Evolutionary conservation across 495 filamentous ascomycete genomes (phyloP).

Genomic region (Monascus purpureus): DNA sequence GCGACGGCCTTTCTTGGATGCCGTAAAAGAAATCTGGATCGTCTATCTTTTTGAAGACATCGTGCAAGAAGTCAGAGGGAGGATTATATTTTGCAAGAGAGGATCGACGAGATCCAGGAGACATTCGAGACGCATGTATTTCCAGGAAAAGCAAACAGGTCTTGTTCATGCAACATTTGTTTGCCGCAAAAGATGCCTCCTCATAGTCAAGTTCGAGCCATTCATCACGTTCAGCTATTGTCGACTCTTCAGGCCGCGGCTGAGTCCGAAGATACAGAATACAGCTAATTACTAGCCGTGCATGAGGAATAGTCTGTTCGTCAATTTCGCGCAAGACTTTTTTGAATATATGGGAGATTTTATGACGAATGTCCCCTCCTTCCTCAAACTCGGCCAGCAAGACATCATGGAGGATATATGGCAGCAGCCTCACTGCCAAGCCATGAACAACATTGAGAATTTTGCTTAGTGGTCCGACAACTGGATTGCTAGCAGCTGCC

Average conservation of each 20-base stretch:
- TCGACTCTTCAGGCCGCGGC: conserved; percentile 55
- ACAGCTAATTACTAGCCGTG: conserved; percentile 54
- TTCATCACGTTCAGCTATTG: conserved; percentile 58
- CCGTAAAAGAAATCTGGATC: conserved; percentile 95
- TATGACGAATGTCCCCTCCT: conserved; percentile 13
- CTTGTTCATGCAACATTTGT: conserved; percentile 70
- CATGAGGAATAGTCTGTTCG: conserved; percentile 29
- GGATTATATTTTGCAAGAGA: conserved; percentile 44
- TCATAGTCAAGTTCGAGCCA: conserved; percentile 80
- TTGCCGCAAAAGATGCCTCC: conserved; percentile 61
- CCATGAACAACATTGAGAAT: conserved; percentile 47
- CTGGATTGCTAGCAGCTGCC: conserved; percentile 43
- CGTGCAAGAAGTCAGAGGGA: conserved; percentile 53
- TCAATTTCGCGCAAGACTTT: conserved; percentile 13
- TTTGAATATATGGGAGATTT: conserved; percentile 32
- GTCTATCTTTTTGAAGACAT: conserved; percentile 80
- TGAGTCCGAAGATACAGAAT: conserved; percentile 85
- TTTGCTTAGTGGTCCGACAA: conserved; percentile 49
- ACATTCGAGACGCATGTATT: conserved; percentile 41
- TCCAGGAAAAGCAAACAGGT: conserved; percentile 77
- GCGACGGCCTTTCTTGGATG: conserved; percentile 61
- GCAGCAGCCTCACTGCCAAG: conserved; percentile 58
- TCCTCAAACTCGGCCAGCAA: conserved; percentile 38
- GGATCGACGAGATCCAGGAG: conserved; percentile 49
- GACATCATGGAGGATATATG: conserved; percentile 68